A percentile compares a stretch with the other conserved stretches of the same genome.
These are phyloP conservation scores for Parathielavia hyrcaniae DNA, from an alignment of 495 filamentous ascomycete genomes.

Conservation along the genomic window DNA sequence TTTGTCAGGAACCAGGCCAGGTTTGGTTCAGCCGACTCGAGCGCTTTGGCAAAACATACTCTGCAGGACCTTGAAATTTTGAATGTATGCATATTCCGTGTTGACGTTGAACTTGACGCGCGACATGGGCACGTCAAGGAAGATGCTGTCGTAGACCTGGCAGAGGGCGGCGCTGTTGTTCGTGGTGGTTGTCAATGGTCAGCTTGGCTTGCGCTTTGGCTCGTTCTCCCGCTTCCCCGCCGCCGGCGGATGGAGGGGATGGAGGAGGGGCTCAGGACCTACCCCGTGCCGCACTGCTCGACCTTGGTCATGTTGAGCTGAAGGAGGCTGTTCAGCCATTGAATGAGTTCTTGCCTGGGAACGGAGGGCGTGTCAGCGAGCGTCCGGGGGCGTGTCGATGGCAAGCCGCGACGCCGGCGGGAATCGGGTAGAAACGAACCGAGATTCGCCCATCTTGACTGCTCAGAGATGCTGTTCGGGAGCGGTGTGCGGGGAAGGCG, in stretches of 20 bases:
- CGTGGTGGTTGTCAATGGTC: slow-evolving; percentile 13
- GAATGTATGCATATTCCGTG: slow-evolving; percentile 91
- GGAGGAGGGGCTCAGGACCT: slow-evolving; percentile 44
- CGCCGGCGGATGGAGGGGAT: too few species aligned
- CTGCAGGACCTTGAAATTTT: slow-evolving; percentile 96
- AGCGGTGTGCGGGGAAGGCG: neutral
- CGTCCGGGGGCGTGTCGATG: slow-evolving; percentile 3
- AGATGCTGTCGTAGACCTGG: slow-evolving; percentile 97
- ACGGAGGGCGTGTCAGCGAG: slow-evolving; percentile 14
- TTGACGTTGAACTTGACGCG: slow-evolving; percentile 98
- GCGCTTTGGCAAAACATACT: slow-evolving; percentile 56
- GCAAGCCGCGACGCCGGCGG: slow-evolving; percentile 1
- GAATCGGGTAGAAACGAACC: slow-evolving; percentile 25
- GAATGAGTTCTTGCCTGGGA: slow-evolving; percentile 85
- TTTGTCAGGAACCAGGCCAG: slow-evolving; percentile 22
- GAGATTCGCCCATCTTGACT: slow-evolving; percentile 39
- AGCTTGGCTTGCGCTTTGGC: neutral
- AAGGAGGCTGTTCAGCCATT: slow-evolving; percentile 95
- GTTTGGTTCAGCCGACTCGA: neutral
- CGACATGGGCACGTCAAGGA: slow-evolving; percentile 90
- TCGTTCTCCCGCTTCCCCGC: slow-evolving; percentile 12
- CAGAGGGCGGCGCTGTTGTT: slow-evolving; percentile 77
- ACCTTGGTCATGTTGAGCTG: slow-evolving; percentile 97
- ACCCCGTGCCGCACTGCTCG: slow-evolving; percentile 99
- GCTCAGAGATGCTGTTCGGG: slow-evolving; percentile 8